Percentiles rank a stretch among this genome's conserved stretches.
These are phyloP conservation scores for Macrolepiota albuminosa DNA, from an alignment of 768 basidiomycete genomes.

Conservation along the genomic window DNA sequence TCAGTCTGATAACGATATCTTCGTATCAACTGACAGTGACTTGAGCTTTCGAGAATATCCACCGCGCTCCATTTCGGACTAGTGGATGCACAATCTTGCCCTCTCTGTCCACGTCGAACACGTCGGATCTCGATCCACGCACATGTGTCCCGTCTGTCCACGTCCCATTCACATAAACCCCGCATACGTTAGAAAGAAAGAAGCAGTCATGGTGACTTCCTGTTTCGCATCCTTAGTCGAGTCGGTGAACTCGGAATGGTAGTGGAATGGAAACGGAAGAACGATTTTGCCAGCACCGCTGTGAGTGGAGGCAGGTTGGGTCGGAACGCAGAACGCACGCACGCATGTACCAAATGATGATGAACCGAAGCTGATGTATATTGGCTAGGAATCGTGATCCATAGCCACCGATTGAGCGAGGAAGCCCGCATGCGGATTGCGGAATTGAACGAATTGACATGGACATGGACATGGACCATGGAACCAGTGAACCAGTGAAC, in stretches of 20 bases:
- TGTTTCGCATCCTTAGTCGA: conserved; percentile 14
- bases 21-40: conserved; percentile 13
- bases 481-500: too few relatives aligned
- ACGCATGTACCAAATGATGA: too few relatives aligned
- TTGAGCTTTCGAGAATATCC: not conserved
- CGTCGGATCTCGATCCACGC: conserved; percentile 26
- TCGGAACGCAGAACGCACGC: too few relatives aligned
- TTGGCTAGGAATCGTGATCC: not conserved
- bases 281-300: not conserved
- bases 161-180: too few relatives aligned
- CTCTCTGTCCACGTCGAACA: too few relatives aligned
- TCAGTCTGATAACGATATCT: conserved; percentile 60
- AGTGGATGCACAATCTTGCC: conserved; percentile 17
- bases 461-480: too few relatives aligned
- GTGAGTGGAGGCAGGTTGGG: not conserved
- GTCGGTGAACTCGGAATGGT: not conserved
- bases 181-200: conserved; percentile 13
- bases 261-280: not conserved
- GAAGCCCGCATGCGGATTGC: not conserved
- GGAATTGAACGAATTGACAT: not conserved
- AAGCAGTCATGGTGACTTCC: conserved; percentile 72
- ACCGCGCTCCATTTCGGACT: conserved; percentile 54
- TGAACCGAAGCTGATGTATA: not conserved
- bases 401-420: not conserved
- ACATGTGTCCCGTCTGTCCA: too few relatives aligned